phyloP scores from a whole-genome alignment of 1,284 basidiomycete genomes.

The Ganoderma resinaceum region DNA sequence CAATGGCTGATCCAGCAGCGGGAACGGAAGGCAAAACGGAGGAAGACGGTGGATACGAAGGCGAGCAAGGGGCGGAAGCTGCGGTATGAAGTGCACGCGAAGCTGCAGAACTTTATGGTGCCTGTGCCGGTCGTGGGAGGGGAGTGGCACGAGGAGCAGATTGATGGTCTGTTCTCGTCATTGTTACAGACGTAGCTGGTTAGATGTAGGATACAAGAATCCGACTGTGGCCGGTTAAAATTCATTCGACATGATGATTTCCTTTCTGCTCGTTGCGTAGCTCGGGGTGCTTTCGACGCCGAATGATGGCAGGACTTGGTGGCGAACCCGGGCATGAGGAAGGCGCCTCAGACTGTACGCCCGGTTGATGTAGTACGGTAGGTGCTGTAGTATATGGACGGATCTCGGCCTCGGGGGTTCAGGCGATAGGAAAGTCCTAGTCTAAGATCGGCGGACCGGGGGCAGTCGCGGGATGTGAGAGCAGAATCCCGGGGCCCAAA shows the following conservation, averaged over 20 bases:
- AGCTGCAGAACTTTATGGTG: constrained; percentile 94
- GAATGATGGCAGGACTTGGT: neutral
- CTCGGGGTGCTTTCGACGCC: neutral
- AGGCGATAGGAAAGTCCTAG: neutral
- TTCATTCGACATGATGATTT: neutral
- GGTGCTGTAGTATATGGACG: neutral
- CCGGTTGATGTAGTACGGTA: neutral
- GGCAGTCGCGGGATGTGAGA: neutral
- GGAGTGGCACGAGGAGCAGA: constrained; percentile 91
- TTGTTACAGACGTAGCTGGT: constrained; percentile 53
- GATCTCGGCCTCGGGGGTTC: neutral
- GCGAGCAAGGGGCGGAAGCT: constrained; percentile 81
- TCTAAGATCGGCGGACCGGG: neutral
- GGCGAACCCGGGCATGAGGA: neutral
- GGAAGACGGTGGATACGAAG: constrained; percentile 88
- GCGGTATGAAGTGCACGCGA: constrained; percentile 93
- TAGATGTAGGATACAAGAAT: neutral
- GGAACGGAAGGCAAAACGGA: constrained; percentile 67
- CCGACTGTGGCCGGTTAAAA: neutral
- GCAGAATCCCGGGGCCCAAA: neutral
- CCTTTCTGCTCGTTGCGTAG: neutral
- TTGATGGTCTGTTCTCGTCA: constrained; percentile 90
- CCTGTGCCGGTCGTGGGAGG: constrained; percentile 69
- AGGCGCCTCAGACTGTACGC: neutral
- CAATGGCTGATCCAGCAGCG: constrained; percentile 75